Base-by-base conservation (phyloP, 2,329 filamentous ascomycete species). In the Pyrenophora teres region DNA sequence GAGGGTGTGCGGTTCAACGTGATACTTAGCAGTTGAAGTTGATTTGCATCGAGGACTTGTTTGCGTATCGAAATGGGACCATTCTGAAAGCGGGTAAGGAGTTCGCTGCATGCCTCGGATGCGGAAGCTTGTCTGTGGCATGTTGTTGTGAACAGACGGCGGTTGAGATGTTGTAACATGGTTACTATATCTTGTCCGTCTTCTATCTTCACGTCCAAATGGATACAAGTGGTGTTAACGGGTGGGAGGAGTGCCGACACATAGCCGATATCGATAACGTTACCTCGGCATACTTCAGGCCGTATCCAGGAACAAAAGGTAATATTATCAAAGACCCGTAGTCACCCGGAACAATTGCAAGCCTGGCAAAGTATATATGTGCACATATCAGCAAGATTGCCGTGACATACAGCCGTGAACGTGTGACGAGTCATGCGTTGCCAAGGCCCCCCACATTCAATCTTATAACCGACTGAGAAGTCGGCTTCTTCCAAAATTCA, bases 11-110 rank as follows among this genome's bases (percentile, higher is more conserved):
- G 66, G 6, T 61, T 60, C 23, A 72, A 50, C 8, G 69, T 71
- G 10, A 66, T 58, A 27, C 52, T 62, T 13, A 72, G 55, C 5
- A 71, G 52, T n/a, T 71, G 66, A 0, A 71, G 43, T 47, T 72
- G 70, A 13, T 72, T 72, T 8, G 62, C 65, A 46, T 72, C 70
- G 8, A 72, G 49, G 2, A 70, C 35, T 38, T 72, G 68, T 35
- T 60, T 65, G 10, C 70, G 65, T 6, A 63, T 53, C 18, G 68
- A 70, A 8, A 72, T 50, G 2, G 70, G 68, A 3, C 50, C 52
- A 47, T 51, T 56, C 23, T 61, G 59, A 52, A 70, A 72, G 36
- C 70, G 69, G 8, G 64, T 50, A 32, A 70, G 59, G 13, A 72
- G 59, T 47, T 72, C 69, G 27, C 50, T 41, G 46, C 69, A 69